These are phyloP conservation scores for Botryosphaeria dothidea DNA, from an alignment of 2,329 filamentous ascomycete species.

Conservation along the genomic window DNA sequence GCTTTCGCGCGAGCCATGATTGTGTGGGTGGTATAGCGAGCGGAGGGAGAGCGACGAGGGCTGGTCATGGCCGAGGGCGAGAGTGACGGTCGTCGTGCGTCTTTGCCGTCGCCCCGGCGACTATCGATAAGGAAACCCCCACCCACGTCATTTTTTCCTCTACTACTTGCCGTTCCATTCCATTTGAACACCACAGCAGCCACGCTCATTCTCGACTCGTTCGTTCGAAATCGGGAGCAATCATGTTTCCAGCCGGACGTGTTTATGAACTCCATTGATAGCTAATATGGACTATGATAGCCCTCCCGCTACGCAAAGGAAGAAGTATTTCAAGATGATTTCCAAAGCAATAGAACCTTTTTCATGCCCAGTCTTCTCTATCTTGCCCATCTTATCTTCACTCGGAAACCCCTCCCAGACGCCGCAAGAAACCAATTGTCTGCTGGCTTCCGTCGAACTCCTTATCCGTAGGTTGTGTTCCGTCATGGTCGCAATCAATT, in stretches of 20 bases:
- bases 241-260: too few relatives aligned
- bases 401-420: neutral
- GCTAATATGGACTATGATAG: too few relatives aligned
- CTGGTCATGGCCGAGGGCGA: neutral
- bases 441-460: neutral
- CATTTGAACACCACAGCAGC: too few relatives aligned
- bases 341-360: too few relatives aligned
- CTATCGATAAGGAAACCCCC: neutral
- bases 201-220: too few relatives aligned
- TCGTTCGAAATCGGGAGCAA: too few relatives aligned
- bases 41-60: neutral
- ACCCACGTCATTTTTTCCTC: neutral
- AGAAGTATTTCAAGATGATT: too few relatives aligned
- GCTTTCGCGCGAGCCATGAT: conserved; percentile 10
- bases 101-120: conserved; percentile 1
- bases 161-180: too few relatives aligned
- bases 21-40: neutral
- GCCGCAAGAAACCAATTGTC: neutral
- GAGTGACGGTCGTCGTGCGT: neutral
- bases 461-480: neutral
- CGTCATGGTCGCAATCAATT: neutral
- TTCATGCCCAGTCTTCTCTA: too few relatives aligned
- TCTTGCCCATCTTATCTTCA: neutral
- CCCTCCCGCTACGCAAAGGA: too few relatives aligned
- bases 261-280: too few relatives aligned